A percentile compares a stretch with the other conserved stretches of the same genome.
Conservation (phyloP, 371 early-diverging fungal genomes). For the Phascolomyces articulosus region DNA sequence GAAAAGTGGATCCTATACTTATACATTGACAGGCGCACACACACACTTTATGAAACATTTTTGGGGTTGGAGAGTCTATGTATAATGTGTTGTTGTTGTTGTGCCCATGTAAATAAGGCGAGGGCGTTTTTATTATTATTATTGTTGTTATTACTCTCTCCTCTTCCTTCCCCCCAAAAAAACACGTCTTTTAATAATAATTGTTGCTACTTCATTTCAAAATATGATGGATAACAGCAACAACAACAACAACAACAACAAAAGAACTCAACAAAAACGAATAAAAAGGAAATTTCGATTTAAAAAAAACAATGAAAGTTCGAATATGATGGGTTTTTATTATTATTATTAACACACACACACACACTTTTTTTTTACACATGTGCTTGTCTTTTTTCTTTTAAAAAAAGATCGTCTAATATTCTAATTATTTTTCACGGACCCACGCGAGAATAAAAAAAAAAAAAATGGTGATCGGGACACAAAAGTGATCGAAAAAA, state of each 20-base stretch:
- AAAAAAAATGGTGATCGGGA: background rate
- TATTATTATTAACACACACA: too few relatives aligned
- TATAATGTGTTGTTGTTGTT: background rate
- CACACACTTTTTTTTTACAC: too few relatives aligned
- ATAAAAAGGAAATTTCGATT: background rate
- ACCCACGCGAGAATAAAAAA: constrained; percentile 8
- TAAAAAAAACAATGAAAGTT: too few relatives aligned
- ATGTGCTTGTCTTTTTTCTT: too few relatives aligned
- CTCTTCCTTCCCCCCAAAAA: background rate
- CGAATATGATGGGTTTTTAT: too few relatives aligned
- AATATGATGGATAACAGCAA: too few relatives aligned
- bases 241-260: background rate
- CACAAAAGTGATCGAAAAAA: background rate
- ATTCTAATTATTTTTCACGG: constrained; percentile 3
- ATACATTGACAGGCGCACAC: background rate
- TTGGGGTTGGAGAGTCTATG: background rate
- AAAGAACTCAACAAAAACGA: background rate
- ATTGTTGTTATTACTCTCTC: too few relatives aligned
- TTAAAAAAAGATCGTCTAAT: background rate
- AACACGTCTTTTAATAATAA: too few relatives aligned
- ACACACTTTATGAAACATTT: background rate
- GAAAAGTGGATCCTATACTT: too few relatives aligned
- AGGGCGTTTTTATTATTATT: background rate
- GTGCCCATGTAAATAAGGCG: too few relatives aligned
- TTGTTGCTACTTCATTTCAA: too few relatives aligned